Evolutionary conservation across 345 rosid species (phyloP), one percentile per base, ranked within the genome.

Genomic region (Gossypium rotundifolium): DNA sequence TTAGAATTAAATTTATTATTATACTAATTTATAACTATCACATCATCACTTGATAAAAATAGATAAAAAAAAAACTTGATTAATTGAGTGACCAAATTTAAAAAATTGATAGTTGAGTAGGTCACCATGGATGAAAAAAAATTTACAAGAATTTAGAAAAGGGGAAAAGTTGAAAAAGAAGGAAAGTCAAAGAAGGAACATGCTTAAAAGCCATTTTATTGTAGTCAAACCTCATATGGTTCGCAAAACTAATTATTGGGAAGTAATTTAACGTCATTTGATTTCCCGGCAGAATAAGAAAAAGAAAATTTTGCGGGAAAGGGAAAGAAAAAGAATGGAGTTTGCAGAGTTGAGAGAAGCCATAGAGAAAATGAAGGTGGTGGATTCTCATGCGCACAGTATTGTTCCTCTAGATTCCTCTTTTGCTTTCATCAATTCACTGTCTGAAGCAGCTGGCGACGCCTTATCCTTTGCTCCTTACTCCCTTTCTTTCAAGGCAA

Each of bases 311-410:
- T 45, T 45, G 11, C 38, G 33, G 5, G 27, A 72, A 25, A 18
- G 53, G 76, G 57, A 6, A 18, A 22, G 62, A 70, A 4, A 20
- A 20, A 20, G 23, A 8, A 89, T 89, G 94, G 93, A 84, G 49
- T 84, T 87, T 52, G 74, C 71, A 40, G 88, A 85, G 79, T 80
- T 94, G 40, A 87, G 82, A 68, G 83, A 85, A 61, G 84, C 83
- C 2, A 86, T 93, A 68, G 90, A 93, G 77, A 79, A 75, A 61
- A 52, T 78, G 18, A 84, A 84, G 78, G 72, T 93, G 11, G 92
- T 95, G 22, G 98, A 95, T 72, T 93, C 75, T 68, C 99, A 95
- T 75, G 94, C 88, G 1, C 98, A 93, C 87, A 95, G 90, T 81
- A 70, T 91, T 45, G 96, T 91, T 17, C 38, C 63, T 18, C 77